Evolutionary conservation across 257 asterid genomes (phyloP).

Genomic region (Plectranthus barbatus): DNA sequence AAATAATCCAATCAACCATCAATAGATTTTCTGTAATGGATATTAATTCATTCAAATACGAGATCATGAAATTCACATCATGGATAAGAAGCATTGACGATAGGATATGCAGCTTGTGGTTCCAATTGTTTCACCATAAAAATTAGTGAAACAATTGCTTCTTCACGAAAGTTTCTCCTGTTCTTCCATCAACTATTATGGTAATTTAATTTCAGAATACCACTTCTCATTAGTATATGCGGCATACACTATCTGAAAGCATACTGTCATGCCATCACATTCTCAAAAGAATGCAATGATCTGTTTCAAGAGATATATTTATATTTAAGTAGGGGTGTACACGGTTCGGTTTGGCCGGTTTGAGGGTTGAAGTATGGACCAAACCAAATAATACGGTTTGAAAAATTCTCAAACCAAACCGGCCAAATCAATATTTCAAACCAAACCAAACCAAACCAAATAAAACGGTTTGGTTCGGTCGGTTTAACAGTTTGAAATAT

Average conservation of each 20-base stretch:
- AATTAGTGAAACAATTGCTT: neutral
- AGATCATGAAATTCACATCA: neutral
- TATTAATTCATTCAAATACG: neutral
- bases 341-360: no score
- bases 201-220: neutral
- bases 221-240: neutral
- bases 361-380: no score
- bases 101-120: neutral
- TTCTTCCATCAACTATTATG: neutral
- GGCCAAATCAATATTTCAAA: no score
- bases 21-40: neutral
- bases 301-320: no score
- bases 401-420: no score
- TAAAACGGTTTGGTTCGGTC: no score
- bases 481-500: no score
- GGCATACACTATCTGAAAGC: neutral
- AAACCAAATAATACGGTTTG: no score
- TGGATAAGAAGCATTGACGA: neutral
- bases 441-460: no score
- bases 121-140: neutral
- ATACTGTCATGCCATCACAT: neutral
- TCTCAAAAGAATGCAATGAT: neutral
- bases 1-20: neutral
- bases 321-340: no score
- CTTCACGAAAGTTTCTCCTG: neutral